A percentile compares a stretch with the other conserved stretches of the same genome.
Evolutionary conservation across 2,329 filamentous ascomycete species (phyloP).

Genomic region (Sporothrix pseudoabietina): DNA sequence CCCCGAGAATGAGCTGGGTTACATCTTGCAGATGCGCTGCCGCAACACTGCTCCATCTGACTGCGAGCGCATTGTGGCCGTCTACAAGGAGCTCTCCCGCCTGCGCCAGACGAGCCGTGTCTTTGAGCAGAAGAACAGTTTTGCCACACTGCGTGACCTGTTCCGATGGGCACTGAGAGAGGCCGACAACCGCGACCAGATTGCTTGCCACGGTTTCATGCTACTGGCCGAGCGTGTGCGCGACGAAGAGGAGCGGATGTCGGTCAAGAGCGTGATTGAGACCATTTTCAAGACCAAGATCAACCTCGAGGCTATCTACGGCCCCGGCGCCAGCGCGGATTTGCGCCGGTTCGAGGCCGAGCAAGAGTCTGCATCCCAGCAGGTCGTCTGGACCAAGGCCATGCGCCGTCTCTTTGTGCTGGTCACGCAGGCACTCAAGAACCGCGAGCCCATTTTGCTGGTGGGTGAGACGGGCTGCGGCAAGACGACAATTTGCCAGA

Average conservation of each 20-base stretch:
- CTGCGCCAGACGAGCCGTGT: slow-evolving; percentile 86
- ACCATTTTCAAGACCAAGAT: slow-evolving; percentile 85
- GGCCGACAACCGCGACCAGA: slow-evolving; percentile 81
- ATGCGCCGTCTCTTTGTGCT: slow-evolving; percentile 92
- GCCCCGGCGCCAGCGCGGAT: slow-evolving; percentile 58
- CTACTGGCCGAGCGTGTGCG: slow-evolving; percentile 90
- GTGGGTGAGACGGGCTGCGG: slow-evolving; percentile 97
- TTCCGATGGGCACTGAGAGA: slow-evolving; percentile 91
- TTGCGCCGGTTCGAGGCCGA: slow-evolving; percentile 52
- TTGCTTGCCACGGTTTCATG: slow-evolving; percentile 94
- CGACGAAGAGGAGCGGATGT: slow-evolving; percentile 80
- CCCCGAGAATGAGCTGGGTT: slow-evolving; percentile 88
- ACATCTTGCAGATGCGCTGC: slow-evolving; percentile 85
- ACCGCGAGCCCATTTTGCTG: slow-evolving; percentile 90
- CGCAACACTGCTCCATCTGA: slow-evolving; percentile 86
- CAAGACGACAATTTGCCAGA: slow-evolving; percentile 94
- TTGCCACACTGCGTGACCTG: slow-evolving; percentile 91
- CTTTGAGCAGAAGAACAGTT: slow-evolving; percentile 97
- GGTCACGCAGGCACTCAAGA: slow-evolving; percentile 80
- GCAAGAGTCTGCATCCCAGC: slow-evolving; percentile 53
- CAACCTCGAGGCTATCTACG: slow-evolving; percentile 73
- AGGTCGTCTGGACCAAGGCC: slow-evolving; percentile 89
- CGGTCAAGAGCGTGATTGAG: slow-evolving; percentile 87
- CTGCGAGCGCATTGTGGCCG: slow-evolving; percentile 84
- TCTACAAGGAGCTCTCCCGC: slow-evolving; percentile 89